These are phyloP conservation scores for Curvularia hawaiiensis DNA, from an alignment of 2,329 filamentous ascomycete species.

Conservation along the genomic window DNA sequence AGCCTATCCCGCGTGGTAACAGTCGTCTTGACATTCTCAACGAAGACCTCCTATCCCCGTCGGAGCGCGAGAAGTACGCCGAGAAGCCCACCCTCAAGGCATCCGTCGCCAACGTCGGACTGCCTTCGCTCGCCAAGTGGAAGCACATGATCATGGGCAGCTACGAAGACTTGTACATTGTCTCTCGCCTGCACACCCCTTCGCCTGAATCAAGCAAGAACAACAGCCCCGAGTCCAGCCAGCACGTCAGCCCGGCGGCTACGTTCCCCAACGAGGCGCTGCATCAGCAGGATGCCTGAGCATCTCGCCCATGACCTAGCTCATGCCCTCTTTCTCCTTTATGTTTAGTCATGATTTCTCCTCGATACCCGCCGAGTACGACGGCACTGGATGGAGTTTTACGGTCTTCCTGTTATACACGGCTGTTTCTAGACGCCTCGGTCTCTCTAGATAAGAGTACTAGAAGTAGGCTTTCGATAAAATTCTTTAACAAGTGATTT, in stretches of 20 bases:
- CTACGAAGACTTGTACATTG: constrained; percentile 57
- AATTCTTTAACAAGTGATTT: neutral
- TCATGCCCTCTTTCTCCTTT: constrained; percentile 1
- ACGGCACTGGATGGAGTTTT: constrained; percentile 20
- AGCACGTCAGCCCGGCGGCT: constrained; percentile 43
- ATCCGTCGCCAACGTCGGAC: constrained; percentile 54
- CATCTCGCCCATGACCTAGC: too few relatives aligned
- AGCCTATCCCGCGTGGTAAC: constrained; percentile 53
- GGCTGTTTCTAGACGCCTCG: neutral
- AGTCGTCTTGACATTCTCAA: constrained; percentile 53
- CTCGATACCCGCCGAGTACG: constrained; percentile 32
- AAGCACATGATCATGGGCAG: constrained; percentile 53
- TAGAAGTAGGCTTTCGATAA: neutral
- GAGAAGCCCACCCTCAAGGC: constrained; percentile 54
- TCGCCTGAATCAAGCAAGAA: constrained; percentile 45
- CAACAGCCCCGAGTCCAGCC: constrained; percentile 45
- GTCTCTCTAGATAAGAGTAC: neutral
- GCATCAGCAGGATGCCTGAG: constrained; percentile 23
- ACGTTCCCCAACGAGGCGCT: constrained; percentile 41
- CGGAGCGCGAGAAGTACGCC: constrained; percentile 45
- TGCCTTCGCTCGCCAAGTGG: constrained; percentile 53
- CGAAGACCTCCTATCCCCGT: constrained; percentile 50
- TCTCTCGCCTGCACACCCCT: constrained; percentile 48
- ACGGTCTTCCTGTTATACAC: neutral
- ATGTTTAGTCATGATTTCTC: constrained; percentile 19